Evolutionary conservation across 2,329 filamentous ascomycete species (phyloP).

Genomic region (Trichoderma cornu-damae): DNA sequence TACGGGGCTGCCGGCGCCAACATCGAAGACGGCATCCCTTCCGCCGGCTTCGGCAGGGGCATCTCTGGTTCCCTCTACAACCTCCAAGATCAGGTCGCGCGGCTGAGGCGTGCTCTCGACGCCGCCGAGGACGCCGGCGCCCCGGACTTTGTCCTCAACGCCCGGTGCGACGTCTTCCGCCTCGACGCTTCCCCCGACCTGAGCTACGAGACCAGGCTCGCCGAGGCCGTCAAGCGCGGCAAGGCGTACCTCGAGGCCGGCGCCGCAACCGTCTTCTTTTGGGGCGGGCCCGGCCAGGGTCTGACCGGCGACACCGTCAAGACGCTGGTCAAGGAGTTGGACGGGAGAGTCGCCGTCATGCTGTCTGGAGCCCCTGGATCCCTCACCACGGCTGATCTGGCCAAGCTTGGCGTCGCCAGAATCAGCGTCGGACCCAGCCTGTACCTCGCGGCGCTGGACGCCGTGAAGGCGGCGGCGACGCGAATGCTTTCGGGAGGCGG

Average conservation of each 20-base stretch:
- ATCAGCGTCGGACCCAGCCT: constrained; percentile 51
- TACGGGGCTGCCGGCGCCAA: constrained; percentile 54
- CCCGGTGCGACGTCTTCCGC: constrained; percentile 50
- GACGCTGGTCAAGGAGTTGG: constrained; percentile 43
- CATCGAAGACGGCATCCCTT: constrained; percentile 48
- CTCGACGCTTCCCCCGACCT: constrained; percentile 28
- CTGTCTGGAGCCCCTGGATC: constrained; percentile 34
- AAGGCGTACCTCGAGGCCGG: constrained; percentile 54
- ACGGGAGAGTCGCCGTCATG: constrained; percentile 47
- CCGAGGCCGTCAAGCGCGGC: constrained; percentile 49
- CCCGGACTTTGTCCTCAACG: constrained; percentile 53
- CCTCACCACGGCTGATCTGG: constrained; percentile 42
- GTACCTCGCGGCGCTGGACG: constrained; percentile 38
- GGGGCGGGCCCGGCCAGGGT: constrained; percentile 44
- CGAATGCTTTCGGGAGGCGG: constrained; percentile 29
- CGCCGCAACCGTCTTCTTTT: constrained; percentile 56
- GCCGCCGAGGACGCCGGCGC: constrained; percentile 45
- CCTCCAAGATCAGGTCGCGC: constrained; percentile 42
- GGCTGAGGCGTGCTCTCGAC: constrained; percentile 41
- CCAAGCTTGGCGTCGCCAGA: constrained; percentile 47
- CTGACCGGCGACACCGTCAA: constrained; percentile 43
- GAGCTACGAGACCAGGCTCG: constrained; percentile 34
- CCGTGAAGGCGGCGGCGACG: constrained; percentile 32
- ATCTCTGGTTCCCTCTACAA: constrained; percentile 31
- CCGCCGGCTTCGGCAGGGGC: constrained; percentile 33